Evolutionary conservation across 306 rosid species (phyloP).

Genomic region (Comarum palustre): DNA sequence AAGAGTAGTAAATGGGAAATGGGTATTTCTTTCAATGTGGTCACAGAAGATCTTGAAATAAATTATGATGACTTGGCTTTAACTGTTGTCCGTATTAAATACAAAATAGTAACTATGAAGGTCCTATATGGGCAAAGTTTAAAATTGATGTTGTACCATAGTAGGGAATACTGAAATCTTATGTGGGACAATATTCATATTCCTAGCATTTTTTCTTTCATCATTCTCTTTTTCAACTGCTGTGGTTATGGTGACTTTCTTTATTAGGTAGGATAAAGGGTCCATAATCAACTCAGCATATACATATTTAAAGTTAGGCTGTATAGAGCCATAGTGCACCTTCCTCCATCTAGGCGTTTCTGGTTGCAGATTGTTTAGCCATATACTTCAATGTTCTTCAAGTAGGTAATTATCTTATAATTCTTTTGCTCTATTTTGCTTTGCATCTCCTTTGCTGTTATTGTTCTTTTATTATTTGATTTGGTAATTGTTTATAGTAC

Average conservation of each 20-base stretch:
- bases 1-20: not conserved
- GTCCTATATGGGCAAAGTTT: not conserved
- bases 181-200: not conserved
- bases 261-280: not conserved
- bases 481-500: conserved; percentile 21
- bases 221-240: not conserved
- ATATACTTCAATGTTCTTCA: conserved; percentile 30
- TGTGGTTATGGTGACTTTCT: not conserved
- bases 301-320: not conserved
- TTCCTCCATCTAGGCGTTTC: conserved; percentile 12
- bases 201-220: not conserved
- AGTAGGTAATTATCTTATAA: conserved; percentile 25
- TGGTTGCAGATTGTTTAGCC: conserved; percentile 5
- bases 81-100: not conserved
- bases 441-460: conserved; percentile 37
- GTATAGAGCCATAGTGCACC: conserved; percentile 9
- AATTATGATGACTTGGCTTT: not conserved
- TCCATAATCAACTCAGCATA: conserved; percentile 7
- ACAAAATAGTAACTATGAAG: conserved; percentile 3
- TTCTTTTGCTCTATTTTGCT: conserved; percentile 10
- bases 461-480: conserved; percentile 24
- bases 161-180: too few relatives aligned
- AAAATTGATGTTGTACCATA: not conserved
- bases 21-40: not conserved
- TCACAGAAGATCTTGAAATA: not conserved